phyloP scores from a whole-genome alignment of 768 basidiomycete genomes.

The Macrolepiota fuliginosa region DNA sequence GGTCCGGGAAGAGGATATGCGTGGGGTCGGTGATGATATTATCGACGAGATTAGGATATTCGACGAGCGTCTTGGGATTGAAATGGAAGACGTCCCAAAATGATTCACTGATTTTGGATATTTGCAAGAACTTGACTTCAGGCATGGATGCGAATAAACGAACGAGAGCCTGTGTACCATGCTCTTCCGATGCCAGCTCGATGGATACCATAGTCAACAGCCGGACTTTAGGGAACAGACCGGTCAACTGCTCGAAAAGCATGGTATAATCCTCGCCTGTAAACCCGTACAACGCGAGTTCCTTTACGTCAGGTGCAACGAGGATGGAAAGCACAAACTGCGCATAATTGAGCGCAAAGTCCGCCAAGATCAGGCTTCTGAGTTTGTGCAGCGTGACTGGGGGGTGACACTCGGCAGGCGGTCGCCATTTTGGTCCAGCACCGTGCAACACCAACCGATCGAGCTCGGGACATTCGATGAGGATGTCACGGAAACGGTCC shows the following conservation, averaged over 20 bases:
- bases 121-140: slow-evolving; percentile 44
- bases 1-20: slow-evolving; percentile 10
- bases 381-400: slow-evolving; percentile 51
- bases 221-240: slow-evolving; percentile 48
- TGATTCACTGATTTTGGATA: slow-evolving; percentile 39
- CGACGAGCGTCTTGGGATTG: slow-evolving; percentile 20
- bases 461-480: slow-evolving; percentile 46
- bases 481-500: slow-evolving; percentile 49
- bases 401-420: slow-evolving; percentile 12
- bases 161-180: slow-evolving; percentile 31
- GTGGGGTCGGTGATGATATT: slow-evolving; percentile 1
- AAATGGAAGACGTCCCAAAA: slow-evolving; percentile 50
- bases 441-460: slow-evolving; percentile 58
- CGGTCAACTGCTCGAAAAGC: slow-evolving; percentile 44
- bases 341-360: slow-evolving; percentile 48
- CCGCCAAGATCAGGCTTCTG: slow-evolving; percentile 53
- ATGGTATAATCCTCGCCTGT: slow-evolving; percentile 48
- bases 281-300: slow-evolving; percentile 57
- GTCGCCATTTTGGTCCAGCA: slow-evolving; percentile 49
- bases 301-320: slow-evolving; percentile 53
- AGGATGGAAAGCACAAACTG: slow-evolving; percentile 46
- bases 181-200: slow-evolving; percentile 27
- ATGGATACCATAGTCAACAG: slow-evolving; percentile 52
- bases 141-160: slow-evolving; percentile 62
- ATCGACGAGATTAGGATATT: background rate